Evolutionary conservation across 1,139 yeast genomes (phyloP).

Genomic region (Hansenula sp.): DNA sequence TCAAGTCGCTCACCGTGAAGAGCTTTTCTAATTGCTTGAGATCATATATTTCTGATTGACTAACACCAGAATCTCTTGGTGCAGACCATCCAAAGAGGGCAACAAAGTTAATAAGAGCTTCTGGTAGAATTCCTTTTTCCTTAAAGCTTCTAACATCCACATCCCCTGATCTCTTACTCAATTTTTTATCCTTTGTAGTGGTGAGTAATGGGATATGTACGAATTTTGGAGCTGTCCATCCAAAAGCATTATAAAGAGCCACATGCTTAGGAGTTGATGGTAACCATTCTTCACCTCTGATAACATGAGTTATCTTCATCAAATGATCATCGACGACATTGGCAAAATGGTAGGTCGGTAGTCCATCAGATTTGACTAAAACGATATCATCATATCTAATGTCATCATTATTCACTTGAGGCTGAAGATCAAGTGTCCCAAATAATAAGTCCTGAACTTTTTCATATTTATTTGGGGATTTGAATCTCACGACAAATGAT

Average conservation of each 20-base stretch:
- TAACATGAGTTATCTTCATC: conserved; percentile 90
- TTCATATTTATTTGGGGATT: conserved; percentile 69
- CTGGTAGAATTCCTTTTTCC: conserved; percentile 69
- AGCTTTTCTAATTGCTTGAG: conserved; percentile 46
- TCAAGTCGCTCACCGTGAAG: conserved; percentile 58
- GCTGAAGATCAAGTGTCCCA: conserved; percentile 71
- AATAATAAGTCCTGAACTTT: conserved; percentile 68
- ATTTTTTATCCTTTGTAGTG: conserved; percentile 66
- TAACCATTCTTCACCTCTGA: conserved; percentile 97
- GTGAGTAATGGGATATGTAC: conserved; percentile 90
- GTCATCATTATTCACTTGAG: conserved; percentile 68
- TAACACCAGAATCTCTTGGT: conserved; percentile 46
- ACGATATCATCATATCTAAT: conserved; percentile 87
- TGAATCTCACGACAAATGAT: conserved; percentile 50
- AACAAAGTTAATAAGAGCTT: conserved; percentile 80
- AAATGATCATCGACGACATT: conserved; percentile 92
- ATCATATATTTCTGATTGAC: conserved; percentile 57
- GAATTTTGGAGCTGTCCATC: conserved; percentile 78
- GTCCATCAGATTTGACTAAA: conserved; percentile 81
- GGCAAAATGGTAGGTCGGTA: conserved; percentile 96
- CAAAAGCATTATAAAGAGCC: conserved; percentile 80
- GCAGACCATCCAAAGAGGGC: conserved; percentile 97
- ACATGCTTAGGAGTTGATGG: conserved; percentile 94
- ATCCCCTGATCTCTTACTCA: conserved; percentile 85
- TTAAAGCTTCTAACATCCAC: conserved; percentile 60